Evolutionary conservation across 331 rosid genomes (phyloP), one percentile per base, ranked within the genome.

Genomic region (Quercus tomentella): DNA sequence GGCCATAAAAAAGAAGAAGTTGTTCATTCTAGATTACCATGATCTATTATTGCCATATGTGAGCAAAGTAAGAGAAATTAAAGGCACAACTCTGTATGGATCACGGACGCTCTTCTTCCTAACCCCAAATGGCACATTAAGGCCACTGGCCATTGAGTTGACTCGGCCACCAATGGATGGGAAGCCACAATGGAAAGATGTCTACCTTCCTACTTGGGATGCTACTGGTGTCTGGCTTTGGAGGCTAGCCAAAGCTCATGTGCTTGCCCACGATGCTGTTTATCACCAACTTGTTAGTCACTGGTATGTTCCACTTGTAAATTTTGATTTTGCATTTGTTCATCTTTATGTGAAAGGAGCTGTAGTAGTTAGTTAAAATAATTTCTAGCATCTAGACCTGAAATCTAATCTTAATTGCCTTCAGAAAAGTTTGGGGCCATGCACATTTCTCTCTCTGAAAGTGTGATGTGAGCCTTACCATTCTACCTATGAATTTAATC

Each of bases 171-270:
- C 90, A 0, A 84, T 90, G 6, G 86, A 81, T 1, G 97, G 82
- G 41, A 91, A 88, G 76, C 92, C 94, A 0, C 91, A 81, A 17
- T 94, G 98, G 98, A 94, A 82, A 78, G 41, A 91, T 20, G 95
- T 88, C 20, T 89, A 70, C 56, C 58, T 70, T 4, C 97, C 97
- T 2, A 1, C 74, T 8, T 89, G 89, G 90, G 73, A 94, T 73
- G 84, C 97, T 33, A 93, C 97, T 7, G 80, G 71, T 1, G 78
- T 91, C 35, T 95, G 99, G 99, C 97, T 95, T n/a, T 95, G 99
- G 99, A 90, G 97, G 77, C 71, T 95, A 18, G 99, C 99, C 66
- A 93, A 93, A 78, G 85, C 95, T 65, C 99, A 95, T 76, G 89
- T 91, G 76, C 87, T 91, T 60, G 93, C 99, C 57, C 97, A 95